Evolutionary conservation across 495 filamentous ascomycete genomes (phyloP).

Genomic region (Cercophora samala): DNA sequence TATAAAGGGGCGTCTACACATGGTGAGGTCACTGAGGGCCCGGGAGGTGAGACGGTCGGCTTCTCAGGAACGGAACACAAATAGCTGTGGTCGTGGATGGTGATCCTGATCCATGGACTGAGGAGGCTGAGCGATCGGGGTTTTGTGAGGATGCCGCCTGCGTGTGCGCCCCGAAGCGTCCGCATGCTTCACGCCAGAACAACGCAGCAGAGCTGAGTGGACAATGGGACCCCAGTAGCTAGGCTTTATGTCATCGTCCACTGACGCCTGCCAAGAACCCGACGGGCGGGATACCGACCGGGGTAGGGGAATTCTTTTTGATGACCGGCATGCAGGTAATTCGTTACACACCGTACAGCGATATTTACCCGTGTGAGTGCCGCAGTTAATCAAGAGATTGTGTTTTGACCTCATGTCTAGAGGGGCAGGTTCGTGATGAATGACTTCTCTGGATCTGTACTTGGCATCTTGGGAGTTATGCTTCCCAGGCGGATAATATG

Average conservation of each 20-base stretch:
- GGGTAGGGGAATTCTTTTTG: background rate
- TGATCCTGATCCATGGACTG: background rate
- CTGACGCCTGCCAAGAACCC: background rate
- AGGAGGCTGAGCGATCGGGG: background rate
- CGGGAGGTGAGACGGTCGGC: background rate
- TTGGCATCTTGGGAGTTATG: background rate
- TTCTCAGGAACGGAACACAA: background rate
- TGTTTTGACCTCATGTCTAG: background rate
- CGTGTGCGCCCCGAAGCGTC: background rate
- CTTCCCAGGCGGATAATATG: background rate
- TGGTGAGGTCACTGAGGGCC: background rate
- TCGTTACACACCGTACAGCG: background rate
- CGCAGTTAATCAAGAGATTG: background rate
- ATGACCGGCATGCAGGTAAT: background rate
- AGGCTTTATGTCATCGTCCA: background rate
- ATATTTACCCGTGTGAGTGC: background rate
- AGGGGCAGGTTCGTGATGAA: background rate
- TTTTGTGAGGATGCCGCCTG: background rate
- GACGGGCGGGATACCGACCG: background rate
- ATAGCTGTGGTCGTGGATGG: background rate
- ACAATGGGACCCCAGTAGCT: background rate
- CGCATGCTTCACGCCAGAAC: background rate
- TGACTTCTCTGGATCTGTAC: conserved; percentile 3
- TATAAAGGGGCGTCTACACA: background rate
- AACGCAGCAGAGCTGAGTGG: background rate